phyloP scores from a whole-genome alignment of 257 asterid species.

The Jaltomata sinuosa region DNA sequence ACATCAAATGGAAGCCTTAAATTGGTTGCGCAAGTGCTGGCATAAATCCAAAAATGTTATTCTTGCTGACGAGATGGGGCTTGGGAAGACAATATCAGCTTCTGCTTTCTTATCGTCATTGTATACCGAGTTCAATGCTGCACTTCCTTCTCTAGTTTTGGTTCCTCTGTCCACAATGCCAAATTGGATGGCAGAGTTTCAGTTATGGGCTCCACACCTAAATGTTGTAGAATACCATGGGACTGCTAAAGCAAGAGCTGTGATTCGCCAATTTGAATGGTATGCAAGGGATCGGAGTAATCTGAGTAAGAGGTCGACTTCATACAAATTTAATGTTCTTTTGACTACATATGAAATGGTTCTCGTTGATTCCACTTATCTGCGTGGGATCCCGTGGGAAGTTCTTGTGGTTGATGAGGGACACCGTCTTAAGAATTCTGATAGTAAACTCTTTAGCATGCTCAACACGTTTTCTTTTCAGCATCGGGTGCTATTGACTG shows the following conservation, averaged over 20 bases:
- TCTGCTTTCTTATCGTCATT: constrained; percentile 84
- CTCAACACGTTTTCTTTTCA: constrained; percentile 88
- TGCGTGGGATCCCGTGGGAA: constrained; percentile 97
- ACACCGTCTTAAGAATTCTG: constrained; percentile 83
- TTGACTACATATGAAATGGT: constrained; percentile 96
- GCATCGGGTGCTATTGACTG: constrained; percentile 87
- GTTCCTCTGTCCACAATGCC: constrained; percentile 99
- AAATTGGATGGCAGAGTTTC: constrained; percentile 97
- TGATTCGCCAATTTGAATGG: constrained; percentile 94
- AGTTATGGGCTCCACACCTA: constrained; percentile 88
- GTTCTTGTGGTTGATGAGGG: constrained; percentile 99
- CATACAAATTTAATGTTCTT: constrained; percentile 82
- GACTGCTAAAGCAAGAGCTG: constrained; percentile 63
- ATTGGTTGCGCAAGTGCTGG: constrained; percentile 98
- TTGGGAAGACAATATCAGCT: constrained; percentile 95
- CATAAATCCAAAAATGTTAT: constrained; percentile 83
- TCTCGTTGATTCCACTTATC: constrained; percentile 69
- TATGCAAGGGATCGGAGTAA: constrained; percentile 46
- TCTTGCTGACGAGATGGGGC: constrained; percentile 99
- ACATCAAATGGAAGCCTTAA: constrained; percentile 95
- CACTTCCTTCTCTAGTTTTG: constrained; percentile 83
- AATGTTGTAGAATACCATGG: constrained; percentile 98
- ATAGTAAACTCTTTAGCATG: constrained; percentile 82
- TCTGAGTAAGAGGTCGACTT: constrained; percentile 40
- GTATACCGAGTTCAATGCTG: constrained; percentile 70